These are phyloP conservation scores for Spathaspora arborariae DNA, from an alignment of 805 yeast species.

Conservation along the genomic window DNA sequence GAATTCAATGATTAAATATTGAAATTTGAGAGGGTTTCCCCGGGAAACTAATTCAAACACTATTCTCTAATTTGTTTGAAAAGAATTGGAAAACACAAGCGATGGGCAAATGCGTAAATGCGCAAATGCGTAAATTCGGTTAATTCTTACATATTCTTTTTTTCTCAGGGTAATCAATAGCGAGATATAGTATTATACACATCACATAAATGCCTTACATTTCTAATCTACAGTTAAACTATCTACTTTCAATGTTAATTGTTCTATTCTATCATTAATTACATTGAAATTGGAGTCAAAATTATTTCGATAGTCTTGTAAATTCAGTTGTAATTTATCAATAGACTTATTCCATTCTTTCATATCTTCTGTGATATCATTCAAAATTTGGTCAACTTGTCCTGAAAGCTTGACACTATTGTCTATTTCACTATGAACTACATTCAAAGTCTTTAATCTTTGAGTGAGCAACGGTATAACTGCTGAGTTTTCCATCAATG, in stretches of 20 bases:
- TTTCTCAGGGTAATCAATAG: background rate
- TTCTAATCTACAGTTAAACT: background rate
- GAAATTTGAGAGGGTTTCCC: too few relatives aligned
- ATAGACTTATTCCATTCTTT: slow-evolving; percentile 27
- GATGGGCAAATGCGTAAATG: too few relatives aligned
- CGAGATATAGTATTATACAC: background rate
- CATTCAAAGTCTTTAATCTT: slow-evolving; percentile 29
- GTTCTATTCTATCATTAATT: slow-evolving; percentile 15
- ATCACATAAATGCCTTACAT: too few relatives aligned
- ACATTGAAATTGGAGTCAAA: slow-evolving; percentile 21
- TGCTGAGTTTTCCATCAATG: slow-evolving; percentile 18
- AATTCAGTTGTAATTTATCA: slow-evolving; percentile 15
- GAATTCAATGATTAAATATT: too few relatives aligned
- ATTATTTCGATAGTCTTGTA: slow-evolving; percentile 18
- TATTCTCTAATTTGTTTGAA: too few relatives aligned
- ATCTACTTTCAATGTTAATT: slow-evolving; percentile 10
- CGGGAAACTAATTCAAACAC: too few relatives aligned
- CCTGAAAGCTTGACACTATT: slow-evolving; percentile 21
- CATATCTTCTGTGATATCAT: slow-evolving; percentile 23
- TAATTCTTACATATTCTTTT: too few relatives aligned
- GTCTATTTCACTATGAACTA: slow-evolving; percentile 30
- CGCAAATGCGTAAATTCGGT: too few relatives aligned
- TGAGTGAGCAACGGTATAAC: slow-evolving; percentile 22
- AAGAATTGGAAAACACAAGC: background rate
- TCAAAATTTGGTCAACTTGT: slow-evolving; percentile 25